Percentiles rank a stretch among this genome's conserved stretches.
phyloP scores from a whole-genome alignment of 1,284 basidiomycete genomes.

The Irpex rosettiformis region DNA sequence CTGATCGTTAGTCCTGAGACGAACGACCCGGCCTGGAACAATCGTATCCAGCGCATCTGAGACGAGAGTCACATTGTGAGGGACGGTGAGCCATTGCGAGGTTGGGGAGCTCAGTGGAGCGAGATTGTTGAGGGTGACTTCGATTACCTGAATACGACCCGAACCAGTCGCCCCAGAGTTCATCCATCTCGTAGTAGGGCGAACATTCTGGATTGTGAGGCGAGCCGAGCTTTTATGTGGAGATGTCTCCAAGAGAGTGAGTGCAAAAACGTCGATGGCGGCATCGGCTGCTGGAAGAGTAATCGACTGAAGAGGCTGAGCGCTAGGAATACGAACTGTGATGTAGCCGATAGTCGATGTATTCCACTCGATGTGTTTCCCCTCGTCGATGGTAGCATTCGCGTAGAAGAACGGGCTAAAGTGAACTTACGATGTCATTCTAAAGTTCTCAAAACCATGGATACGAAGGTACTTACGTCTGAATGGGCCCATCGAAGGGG shows the following conservation, averaged over 20 bases:
- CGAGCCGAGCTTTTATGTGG: conserved; percentile 6
- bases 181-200: conserved; percentile 24
- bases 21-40: conserved; percentile 21
- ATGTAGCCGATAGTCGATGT: conserved; percentile 18
- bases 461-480: conserved; percentile 5
- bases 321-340: conserved; percentile 13
- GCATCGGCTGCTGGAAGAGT: conserved; percentile 15
- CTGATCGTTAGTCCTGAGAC: conserved; percentile 26
- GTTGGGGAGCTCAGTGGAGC: conserved; percentile 14
- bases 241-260: conserved; percentile 22
- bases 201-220: conserved; percentile 23
- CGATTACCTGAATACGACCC: conserved; percentile 22
- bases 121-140: conserved; percentile 25
- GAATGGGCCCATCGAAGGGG: conserved; percentile 22
- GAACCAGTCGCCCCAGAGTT: conserved; percentile 3
- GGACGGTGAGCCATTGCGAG: conserved; percentile 20
- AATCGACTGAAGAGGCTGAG: conserved; percentile 15
- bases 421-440: background rate
- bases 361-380: conserved; percentile 11
- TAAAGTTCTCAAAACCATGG: background rate
- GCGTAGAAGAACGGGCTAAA: conserved; percentile 18
- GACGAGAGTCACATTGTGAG: conserved; percentile 15
- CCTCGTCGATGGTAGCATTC: conserved; percentile 1
- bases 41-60: conserved; percentile 23
- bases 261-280: conserved; percentile 27